A percentile compares a stretch with the other conserved stretches of the same genome.
Conservation (phyloP, 208 protist genomes). For the Crithidia expoeki region DNA sequence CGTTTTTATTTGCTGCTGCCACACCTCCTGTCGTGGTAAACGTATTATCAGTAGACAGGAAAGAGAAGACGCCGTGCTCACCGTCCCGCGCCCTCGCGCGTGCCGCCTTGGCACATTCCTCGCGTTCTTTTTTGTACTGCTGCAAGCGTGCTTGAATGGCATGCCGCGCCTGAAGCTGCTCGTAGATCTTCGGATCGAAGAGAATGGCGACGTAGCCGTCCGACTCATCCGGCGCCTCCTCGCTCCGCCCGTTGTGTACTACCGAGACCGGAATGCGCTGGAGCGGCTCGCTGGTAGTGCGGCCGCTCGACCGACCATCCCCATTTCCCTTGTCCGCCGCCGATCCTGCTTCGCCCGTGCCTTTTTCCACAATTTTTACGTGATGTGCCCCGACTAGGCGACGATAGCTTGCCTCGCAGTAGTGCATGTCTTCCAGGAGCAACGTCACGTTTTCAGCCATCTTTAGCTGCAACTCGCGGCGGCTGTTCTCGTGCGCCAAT, state of each 20-base stretch:
- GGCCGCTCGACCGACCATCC: background rate
- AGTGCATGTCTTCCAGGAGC: conserved; percentile 89
- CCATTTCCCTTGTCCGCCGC: background rate
- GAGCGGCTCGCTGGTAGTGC: background rate
- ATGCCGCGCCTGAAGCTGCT: conserved; percentile 60
- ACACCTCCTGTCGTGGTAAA: background rate
- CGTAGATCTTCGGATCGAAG: conserved; percentile 78
- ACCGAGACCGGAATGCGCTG: conserved; percentile 24
- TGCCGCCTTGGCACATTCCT: background rate
- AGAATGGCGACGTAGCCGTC: conserved; percentile 81
- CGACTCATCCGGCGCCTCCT: conserved; percentile 78
- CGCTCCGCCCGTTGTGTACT: conserved; percentile 30
- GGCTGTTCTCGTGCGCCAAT: conserved; percentile 41
- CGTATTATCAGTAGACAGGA: background rate
- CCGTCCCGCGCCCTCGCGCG: background rate
- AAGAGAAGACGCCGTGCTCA: background rate
- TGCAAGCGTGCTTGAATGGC: conserved; percentile 32
- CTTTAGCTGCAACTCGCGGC: conserved; percentile 35
- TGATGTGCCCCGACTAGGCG: conserved; percentile 48
- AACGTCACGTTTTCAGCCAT: conserved; percentile 60
- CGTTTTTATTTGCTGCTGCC: background rate
- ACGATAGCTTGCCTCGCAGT: conserved; percentile 74
- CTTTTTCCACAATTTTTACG: background rate
- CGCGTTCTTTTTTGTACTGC: conserved; percentile 17
- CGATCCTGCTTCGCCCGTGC: background rate